Evolutionary conservation across 2,329 filamentous ascomycete species (phyloP), one percentile per base, ranked within the genome.

Genomic region (Spiromastix sp.): DNA sequence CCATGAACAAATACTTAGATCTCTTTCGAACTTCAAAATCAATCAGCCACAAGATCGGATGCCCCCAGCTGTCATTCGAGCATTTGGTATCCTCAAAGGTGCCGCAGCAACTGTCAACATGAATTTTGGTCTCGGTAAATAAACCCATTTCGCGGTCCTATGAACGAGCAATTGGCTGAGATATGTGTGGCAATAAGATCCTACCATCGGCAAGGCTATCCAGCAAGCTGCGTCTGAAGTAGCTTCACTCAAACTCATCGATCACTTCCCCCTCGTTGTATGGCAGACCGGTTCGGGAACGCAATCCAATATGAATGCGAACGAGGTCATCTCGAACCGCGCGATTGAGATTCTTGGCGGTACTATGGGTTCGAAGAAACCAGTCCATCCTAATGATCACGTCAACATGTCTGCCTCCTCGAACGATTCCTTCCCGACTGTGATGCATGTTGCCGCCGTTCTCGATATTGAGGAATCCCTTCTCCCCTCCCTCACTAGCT

Each of bases 261-360:
- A 95, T 63, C 89, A 96, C 72, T 96, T 98, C 69, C 91, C 91
- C 47, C 83, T 96, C 42, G 89, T 96, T 38, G 89, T 98, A 57
- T 98, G 91, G 91, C 91, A 98, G 72, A 98, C 91, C 36, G 91
- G 91, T 45, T 96, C 91, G 33, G 91, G 91, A 58, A 96, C 91
- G 19, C 91, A 96, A 72, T 95, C 87, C 63, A 96, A 94, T 77
- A 96, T 96, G 91, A 98, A 98, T 70, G 87, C 89, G 60, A 98
- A 98, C 71, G 91, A 98, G 64, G 91, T 98, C 64, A 96, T 98
- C 64, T 95, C 89, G 47, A 98, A 96, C 76, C 85, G 91, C 48
- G 91, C 91, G 47, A 96, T 96, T 63, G 89, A 96, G 71, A 93
- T 96, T 45, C 74, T 96, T 36, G 91, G 91, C 50, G 91, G 91